phyloP scores from a whole-genome alignment of 257 asterid species.

The Ilex aquifolium region DNA sequence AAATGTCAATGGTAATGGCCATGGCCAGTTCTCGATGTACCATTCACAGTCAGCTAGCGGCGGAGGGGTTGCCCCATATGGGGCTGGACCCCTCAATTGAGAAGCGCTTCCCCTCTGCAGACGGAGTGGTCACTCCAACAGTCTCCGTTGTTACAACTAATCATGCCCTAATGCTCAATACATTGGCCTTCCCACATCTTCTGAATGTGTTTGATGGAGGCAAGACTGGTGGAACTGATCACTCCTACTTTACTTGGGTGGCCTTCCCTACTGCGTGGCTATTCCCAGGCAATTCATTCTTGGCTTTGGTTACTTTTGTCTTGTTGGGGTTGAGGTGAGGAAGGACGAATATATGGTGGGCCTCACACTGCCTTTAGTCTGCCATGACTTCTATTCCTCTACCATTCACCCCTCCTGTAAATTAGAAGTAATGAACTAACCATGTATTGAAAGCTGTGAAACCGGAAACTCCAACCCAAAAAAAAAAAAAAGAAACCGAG shows the following conservation, averaged over 20 bases:
- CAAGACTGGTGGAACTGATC: conserved; percentile 2
- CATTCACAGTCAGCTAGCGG: conserved; percentile 22
- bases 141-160: background rate
- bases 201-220: background rate
- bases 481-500: too few species aligned
- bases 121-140: conserved; percentile 6
- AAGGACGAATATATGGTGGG: conserved; percentile 10
- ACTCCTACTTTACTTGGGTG: conserved; percentile 3
- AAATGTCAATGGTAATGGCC: conserved; percentile 20
- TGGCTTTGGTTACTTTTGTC: conserved; percentile 69
- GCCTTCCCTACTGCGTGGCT: conserved; percentile 25
- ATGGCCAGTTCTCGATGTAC: conserved; percentile 9
- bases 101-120: conserved; percentile 14
- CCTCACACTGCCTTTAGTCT: background rate
- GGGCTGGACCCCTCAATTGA: conserved; percentile 37
- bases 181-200: background rate
- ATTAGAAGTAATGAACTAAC: background rate
- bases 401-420: conserved; percentile 23
- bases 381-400: conserved; percentile 18
- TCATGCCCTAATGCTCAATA: background rate
- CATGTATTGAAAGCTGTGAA: too few species aligned
- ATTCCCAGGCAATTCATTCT: conserved; percentile 92
- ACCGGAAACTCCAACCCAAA: too few species aligned
- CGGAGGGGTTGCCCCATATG: conserved; percentile 32
- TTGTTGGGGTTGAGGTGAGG: conserved; percentile 19